Evolutionary conservation across 768 basidiomycete species (phyloP), one percentile per base, ranked within the genome.

Genomic region (Russula sp.): DNA sequence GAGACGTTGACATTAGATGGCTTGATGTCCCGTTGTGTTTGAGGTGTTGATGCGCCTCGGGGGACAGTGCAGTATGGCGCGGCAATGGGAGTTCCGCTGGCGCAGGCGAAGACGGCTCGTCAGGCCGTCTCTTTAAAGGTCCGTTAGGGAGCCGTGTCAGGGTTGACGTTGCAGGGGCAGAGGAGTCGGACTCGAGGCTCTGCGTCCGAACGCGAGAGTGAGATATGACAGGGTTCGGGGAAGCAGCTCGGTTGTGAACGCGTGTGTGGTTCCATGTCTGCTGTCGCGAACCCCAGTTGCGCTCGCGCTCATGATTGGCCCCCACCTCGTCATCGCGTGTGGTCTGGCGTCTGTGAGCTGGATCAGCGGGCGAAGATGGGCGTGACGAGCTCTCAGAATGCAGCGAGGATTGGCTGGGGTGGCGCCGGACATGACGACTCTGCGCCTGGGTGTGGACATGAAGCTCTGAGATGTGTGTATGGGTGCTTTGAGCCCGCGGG

Each of bases 201-300:
- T 57, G 59, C 37, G 56, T 65, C 34, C 64, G 64, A 40, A 55
- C 45, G 34, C 61, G 69, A 50, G 68, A 67, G 31, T 56, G 65
- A 6, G 71, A 62, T 3, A 58, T 51, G 5, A 68, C 66, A 6
- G 53, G 50, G 27, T 49, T 58, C 27, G 66, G 61, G 20, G 67
- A 65, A 6, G 66, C 16, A 39, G 69, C 40, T 64, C 56, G 34
- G 56, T 68, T 51, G 65, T 44, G 61, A 64, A 65, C 61, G 68
- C 20, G 67, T 42, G 5, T 64, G 32, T 70, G 68, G 11, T 62
- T 54, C 60, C 68, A 68, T 20, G 58, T 68, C 16, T 61, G 68
- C 16, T 77, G 80, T n/a, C 82, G 84, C 8, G 85, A 80, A 71
- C 86, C 84, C 87, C 86, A 88, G 68, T 88, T 88, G 53, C 84